Evolutionary conservation across 192 early-diverging fungal species (phyloP).

Genomic region (Radiomyces spectabilis): DNA sequence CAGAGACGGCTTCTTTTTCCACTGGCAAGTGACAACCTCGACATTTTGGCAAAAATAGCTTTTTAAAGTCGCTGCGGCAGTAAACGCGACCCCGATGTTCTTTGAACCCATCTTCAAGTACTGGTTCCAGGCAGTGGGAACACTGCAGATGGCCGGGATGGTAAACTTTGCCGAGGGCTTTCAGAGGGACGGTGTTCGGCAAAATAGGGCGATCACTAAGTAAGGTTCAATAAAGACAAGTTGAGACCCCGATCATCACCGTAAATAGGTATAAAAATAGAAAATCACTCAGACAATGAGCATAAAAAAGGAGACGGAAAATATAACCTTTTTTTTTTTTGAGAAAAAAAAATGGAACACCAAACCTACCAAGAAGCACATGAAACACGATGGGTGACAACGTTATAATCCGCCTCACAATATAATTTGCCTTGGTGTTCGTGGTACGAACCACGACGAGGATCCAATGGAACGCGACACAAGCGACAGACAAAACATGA

Average conservation of each 20-base stretch:
- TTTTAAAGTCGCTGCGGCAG: constrained; percentile 61
- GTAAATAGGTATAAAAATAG: no score
- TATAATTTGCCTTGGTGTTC: constrained; percentile 53
- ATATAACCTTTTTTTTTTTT: background rate
- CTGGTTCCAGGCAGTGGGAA: constrained; percentile 57
- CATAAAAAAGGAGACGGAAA: no score
- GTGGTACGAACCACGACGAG: constrained; percentile 37
- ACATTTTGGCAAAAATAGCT: constrained; percentile 62
- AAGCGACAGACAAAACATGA: constrained; percentile 50
- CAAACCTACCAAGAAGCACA: constrained; percentile 50
- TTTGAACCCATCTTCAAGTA: constrained; percentile 32
- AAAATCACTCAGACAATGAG: no score
- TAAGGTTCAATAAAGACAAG: no score
- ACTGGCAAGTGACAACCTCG: constrained; percentile 52
- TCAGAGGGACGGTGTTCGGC: constrained; percentile 31
- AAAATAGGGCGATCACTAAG: constrained; percentile 26
- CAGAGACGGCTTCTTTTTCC: constrained; percentile 65
- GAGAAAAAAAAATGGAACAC: background rate
- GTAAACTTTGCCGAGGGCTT: constrained; percentile 59
- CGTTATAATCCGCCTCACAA: constrained; percentile 53
- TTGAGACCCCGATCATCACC: no score
- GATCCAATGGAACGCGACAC: constrained; percentile 43
- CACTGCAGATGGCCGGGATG: constrained; percentile 58
- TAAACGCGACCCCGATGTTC: constrained; percentile 56
- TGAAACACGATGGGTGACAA: constrained; percentile 25